These are phyloP conservation scores for Achaetomium macrosporum DNA, from an alignment of 2,329 filamentous ascomycete species.

Conservation along the genomic window DNA sequence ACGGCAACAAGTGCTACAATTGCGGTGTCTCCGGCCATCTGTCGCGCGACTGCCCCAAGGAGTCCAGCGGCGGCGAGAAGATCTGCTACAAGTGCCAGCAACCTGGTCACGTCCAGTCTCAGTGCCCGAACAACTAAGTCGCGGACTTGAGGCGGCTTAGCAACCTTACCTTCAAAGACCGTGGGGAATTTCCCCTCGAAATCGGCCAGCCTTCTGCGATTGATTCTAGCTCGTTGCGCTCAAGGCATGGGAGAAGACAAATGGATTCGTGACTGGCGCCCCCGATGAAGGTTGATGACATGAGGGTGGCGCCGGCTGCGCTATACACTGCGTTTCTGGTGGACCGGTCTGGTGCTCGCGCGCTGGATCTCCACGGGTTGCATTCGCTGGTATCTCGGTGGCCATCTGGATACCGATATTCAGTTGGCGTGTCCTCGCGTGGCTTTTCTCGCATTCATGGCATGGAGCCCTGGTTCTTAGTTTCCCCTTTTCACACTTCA, in stretches of 20 bases:
- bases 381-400: conserved; percentile 27
- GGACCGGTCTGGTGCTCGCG: conserved; percentile 24
- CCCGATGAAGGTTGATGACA: conserved; percentile 23
- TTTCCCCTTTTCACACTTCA: conserved; percentile 8
- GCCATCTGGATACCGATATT: conserved; percentile 29
- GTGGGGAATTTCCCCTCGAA: conserved; percentile 16
- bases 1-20: conserved; percentile 99
- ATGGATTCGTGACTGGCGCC: conserved; percentile 14
- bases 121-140: conserved; percentile 75
- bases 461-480: conserved; percentile 16
- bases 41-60: conserved; percentile 92
- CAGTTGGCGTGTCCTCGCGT: conserved; percentile 20
- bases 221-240: conserved; percentile 17
- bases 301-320: conserved; percentile 20
- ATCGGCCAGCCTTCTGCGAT: conserved; percentile 17
- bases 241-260: conserved; percentile 19
- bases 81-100: conserved; percentile 96
- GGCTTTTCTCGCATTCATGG: conserved; percentile 15
- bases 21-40: conserved; percentile 91
- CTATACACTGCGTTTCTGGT: conserved; percentile 28
- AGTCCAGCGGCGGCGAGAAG: conserved; percentile 80
- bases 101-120: conserved; percentile 83
- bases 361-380: conserved; percentile 25
- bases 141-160: conserved; percentile 16
- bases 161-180: conserved; percentile 16